phyloP scores from a whole-genome alignment of 305 asterid species.

The Caryopteris hybrid region DNA sequence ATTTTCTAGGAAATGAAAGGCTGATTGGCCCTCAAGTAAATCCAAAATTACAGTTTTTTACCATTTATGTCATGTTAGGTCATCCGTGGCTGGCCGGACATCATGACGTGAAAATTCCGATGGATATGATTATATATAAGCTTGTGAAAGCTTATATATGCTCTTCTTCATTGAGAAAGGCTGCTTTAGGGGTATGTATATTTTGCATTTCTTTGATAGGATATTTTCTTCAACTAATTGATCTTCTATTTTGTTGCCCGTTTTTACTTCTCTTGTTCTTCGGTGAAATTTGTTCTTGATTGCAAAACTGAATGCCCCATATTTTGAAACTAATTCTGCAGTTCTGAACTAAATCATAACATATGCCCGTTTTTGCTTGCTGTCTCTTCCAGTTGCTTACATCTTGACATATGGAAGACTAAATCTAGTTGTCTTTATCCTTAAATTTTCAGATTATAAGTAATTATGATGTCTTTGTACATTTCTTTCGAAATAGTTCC shows the following conservation, averaged over 20 bases:
- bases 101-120: conserved; percentile 76
- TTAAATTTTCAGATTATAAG: not conserved
- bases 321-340: not conserved
- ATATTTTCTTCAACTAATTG: not conserved
- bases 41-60: not conserved
- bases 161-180: conserved; percentile 83
- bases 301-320: not conserved
- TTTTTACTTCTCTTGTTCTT: not conserved
- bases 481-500: not conserved
- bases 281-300: not conserved
- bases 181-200: conserved; percentile 71
- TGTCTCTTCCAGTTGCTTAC: too few species aligned
- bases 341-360: not conserved
- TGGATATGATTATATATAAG: conserved; percentile 83
- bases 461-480: not conserved
- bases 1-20: not conserved
- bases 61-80: conserved; percentile 43
- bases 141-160: conserved; percentile 75
- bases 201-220: not conserved
- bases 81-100: conserved; percentile 93
- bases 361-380: too few species aligned
- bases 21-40: not conserved
- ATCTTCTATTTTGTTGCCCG: not conserved
- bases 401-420: too few species aligned
- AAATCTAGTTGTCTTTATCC: not conserved